Conservation (phyloP, 257 asterid genomes). For the Mitragyna speciosa region DNA sequence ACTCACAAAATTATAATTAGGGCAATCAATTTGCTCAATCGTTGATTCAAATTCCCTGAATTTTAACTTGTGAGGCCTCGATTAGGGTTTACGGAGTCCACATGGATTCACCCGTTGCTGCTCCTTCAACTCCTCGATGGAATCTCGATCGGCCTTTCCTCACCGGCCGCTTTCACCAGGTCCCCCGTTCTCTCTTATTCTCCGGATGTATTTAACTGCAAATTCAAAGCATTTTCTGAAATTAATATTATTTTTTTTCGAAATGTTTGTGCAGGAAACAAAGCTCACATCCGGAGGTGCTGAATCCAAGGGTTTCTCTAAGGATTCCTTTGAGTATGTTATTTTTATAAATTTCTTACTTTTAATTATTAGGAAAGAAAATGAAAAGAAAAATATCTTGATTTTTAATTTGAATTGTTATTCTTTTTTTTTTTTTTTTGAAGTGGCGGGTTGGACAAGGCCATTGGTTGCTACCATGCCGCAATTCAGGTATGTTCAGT, state of each 20-base stretch:
- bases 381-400: neutral
- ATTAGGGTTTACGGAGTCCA: slow-evolving; percentile 12
- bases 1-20: no score
- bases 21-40: no score
- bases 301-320: slow-evolving; percentile 44
- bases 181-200: neutral
- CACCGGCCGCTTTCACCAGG: slow-evolving; percentile 76
- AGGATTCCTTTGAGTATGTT: slow-evolving; percentile 46
- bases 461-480: slow-evolving; percentile 78
- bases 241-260: neutral
- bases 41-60: no score
- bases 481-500: slow-evolving; percentile 63
- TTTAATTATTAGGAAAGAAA: neutral
- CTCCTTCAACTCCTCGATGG: slow-evolving; percentile 67
- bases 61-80: no score
- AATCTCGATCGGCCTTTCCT: slow-evolving; percentile 77
- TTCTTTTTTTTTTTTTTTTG: neutral
- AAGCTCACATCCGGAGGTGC: slow-evolving; percentile 25
- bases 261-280: slow-evolving; percentile 38
- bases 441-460: slow-evolving; percentile 61
- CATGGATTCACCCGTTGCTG: slow-evolving; percentile 47
- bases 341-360: slow-evolving; percentile 9
- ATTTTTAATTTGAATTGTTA: neutral
- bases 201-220: no score
- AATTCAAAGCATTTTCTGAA: no score